Conservation (phyloP, 108 stramenopile genomes). For the Mediolabrus comicus region DNA sequence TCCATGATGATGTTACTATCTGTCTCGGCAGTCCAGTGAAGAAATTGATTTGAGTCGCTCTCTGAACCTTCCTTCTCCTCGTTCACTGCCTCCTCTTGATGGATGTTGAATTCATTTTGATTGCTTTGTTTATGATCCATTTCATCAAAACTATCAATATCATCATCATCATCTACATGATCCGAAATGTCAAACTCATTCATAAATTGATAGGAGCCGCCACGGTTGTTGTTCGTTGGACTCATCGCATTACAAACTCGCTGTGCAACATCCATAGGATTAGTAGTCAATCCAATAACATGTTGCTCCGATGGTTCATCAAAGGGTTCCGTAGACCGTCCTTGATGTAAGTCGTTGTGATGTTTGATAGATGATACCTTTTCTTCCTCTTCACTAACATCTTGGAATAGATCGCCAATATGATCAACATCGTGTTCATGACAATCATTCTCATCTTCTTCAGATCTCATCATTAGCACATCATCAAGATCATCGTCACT, state of each 20-base stretch:
- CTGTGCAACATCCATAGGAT: background rate
- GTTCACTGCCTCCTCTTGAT: background rate
- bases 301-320: background rate
- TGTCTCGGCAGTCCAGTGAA: background rate
- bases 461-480: background rate
- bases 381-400: background rate
- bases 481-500: background rate
- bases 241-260: background rate
- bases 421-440: too few relatives aligned
- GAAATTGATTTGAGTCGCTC: slow-evolving; percentile 13
- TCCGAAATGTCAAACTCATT: background rate
- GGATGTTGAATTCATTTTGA: background rate
- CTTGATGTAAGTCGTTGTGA: too few relatives aligned
- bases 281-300: background rate
- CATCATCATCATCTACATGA: background rate
- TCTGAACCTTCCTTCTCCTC: background rate
- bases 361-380: too few relatives aligned
- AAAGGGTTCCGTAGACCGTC: background rate
- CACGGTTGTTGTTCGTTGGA: background rate
- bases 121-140: background rate
- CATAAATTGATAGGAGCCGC: background rate
- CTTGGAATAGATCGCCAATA: background rate
- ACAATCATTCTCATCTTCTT: background rate
- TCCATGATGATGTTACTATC: background rate
- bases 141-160: background rate